Conservation (phyloP, 495 filamentous ascomycete species). For the Podospora anserina region DNA sequence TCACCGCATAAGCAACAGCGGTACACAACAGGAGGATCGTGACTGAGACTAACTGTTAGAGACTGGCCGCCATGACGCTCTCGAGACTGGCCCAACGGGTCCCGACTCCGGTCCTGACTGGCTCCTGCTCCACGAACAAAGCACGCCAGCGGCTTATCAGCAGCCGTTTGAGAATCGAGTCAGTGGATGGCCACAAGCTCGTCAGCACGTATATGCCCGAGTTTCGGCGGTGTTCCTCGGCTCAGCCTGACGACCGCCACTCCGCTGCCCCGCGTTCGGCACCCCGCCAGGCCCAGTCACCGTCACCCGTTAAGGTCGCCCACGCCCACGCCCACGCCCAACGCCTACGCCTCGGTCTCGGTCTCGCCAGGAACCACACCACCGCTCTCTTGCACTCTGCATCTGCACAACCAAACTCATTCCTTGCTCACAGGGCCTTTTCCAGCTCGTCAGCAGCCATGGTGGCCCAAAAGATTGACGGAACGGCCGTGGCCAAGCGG, state of each 20-base stretch:
- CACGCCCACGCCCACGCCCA: neutral
- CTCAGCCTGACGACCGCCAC: conserved; percentile 13
- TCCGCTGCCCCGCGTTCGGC: conserved; percentile 23
- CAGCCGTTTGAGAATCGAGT: conserved; percentile 2
- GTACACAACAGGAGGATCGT: neutral
- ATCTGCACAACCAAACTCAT: conserved; percentile 4
- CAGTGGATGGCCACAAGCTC: conserved; percentile 9
- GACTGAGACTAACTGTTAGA: neutral
- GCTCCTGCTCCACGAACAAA: neutral
- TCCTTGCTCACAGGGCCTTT: conserved; percentile 24
- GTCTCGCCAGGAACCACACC: conserved; percentile 11
- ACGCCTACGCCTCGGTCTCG: neutral
- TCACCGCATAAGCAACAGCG: neutral
- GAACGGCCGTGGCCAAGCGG: conserved; percentile 85
- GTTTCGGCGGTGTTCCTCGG: conserved; percentile 20
- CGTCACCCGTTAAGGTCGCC: neutral
- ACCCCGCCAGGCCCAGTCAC: conserved; percentile 6
- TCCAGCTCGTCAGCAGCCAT: conserved; percentile 57
- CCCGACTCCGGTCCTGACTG: neutral
- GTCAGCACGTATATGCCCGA: conserved; percentile 6
- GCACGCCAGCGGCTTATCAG: conserved; percentile 8
- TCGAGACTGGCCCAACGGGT: conserved; percentile 14
- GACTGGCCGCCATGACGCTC: conserved; percentile 14
- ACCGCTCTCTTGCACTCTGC: conserved; percentile 15
- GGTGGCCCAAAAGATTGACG: conserved; percentile 90